These are phyloP conservation scores for Arthonia radiata DNA, from an alignment of 495 filamentous ascomycete genomes.

Conservation along the genomic window DNA sequence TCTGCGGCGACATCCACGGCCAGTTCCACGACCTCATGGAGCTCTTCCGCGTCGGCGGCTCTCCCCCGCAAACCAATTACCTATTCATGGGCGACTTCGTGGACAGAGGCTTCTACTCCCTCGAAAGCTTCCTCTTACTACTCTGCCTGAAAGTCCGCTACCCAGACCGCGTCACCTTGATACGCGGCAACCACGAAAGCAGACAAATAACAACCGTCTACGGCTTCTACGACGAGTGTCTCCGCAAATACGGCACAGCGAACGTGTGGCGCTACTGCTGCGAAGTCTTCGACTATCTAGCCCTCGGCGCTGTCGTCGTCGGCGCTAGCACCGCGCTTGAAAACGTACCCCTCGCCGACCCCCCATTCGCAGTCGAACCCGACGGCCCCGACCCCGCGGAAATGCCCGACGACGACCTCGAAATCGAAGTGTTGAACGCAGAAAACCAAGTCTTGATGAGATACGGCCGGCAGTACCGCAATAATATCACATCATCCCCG, in stretches of 20 bases:
- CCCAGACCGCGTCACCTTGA: conserved; percentile 88
- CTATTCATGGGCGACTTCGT: conserved; percentile 86
- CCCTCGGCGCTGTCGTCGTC: conserved; percentile 78
- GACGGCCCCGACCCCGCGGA: conserved; percentile 7
- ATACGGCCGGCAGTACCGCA: background rate
- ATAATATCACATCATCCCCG: conserved; percentile 6
- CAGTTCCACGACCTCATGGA: conserved; percentile 99
- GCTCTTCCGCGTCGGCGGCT: conserved; percentile 83
- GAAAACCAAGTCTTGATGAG: conserved; percentile 42
- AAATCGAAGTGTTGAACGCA: conserved; percentile 77
- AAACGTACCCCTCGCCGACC: conserved; percentile 18
- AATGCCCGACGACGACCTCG: conserved; percentile 42
- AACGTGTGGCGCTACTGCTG: conserved; percentile 97
- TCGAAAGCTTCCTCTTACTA: conserved; percentile 86
- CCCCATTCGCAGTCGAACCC: conserved; percentile 15
- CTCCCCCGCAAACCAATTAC: conserved; percentile 93
- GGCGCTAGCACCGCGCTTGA: conserved; percentile 58
- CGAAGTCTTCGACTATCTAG: conserved; percentile 95
- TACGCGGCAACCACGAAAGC: conserved; percentile 92
- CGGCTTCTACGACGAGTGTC: conserved; percentile 95
- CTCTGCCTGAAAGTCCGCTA: conserved; percentile 94
- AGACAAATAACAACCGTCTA: conserved; percentile 96
- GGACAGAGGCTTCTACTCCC: conserved; percentile 91
- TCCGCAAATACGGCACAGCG: conserved; percentile 89
- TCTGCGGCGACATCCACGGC: conserved; percentile 36